phyloP scores from a whole-genome alignment of 352 stramenopile species.

The Phytophthora kernoviae region DNA sequence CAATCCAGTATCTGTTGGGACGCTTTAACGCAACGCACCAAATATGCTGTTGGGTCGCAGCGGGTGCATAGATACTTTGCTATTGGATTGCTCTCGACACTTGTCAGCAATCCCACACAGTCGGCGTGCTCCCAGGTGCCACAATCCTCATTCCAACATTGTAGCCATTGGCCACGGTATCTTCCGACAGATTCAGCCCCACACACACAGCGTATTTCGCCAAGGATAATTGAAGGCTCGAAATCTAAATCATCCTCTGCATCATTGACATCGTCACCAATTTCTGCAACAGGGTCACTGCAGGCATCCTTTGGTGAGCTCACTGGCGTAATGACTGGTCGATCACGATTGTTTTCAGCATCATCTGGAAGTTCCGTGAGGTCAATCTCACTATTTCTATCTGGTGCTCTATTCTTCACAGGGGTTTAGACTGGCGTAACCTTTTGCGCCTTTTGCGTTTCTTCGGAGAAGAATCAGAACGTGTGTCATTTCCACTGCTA shows the following conservation, averaged over 20 bases:
- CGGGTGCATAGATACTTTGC: constrained; percentile 51
- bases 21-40: constrained; percentile 29
- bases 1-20: constrained; percentile 46
- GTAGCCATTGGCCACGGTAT: constrained; percentile 71
- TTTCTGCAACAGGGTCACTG: constrained; percentile 4
- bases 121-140: constrained; percentile 74
- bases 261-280: constrained; percentile 19
- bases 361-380: constrained; percentile 27
- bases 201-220: constrained; percentile 65
- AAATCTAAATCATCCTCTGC: constrained; percentile 23
- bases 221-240: constrained; percentile 30
- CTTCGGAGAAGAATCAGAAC: constrained; percentile 4
- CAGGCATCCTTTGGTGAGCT: not conserved
- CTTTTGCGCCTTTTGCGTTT: constrained; percentile 30
- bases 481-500: constrained; percentile 5
- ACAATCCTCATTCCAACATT: constrained; percentile 71
- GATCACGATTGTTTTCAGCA: constrained; percentile 3
- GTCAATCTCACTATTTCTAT: constrained; percentile 20
- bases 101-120: constrained; percentile 60
- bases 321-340: not conserved
- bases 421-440: constrained; percentile 8
- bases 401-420: constrained; percentile 14
- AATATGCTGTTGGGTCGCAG: constrained; percentile 48
- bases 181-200: constrained; percentile 44
- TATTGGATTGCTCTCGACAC: constrained; percentile 13